phyloP scores from a whole-genome alignment of 1,284 basidiomycete species.

The Mrakiaceae sp. region DNA sequence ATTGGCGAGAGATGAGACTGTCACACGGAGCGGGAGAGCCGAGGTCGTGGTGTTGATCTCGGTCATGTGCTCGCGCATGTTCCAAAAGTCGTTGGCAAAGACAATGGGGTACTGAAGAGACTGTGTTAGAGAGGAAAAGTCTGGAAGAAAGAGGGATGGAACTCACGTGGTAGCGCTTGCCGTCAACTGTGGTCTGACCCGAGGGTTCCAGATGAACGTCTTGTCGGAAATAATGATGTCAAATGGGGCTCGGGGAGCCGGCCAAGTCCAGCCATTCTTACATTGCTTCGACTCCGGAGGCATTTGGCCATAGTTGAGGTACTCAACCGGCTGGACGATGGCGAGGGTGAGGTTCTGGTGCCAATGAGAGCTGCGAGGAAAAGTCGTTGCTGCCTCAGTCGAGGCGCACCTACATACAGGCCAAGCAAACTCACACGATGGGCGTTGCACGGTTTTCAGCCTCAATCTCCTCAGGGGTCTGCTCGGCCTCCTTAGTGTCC shows the following conservation, averaged over 20 bases:
- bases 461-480: slow-evolving; percentile 24
- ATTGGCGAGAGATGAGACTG: slow-evolving; percentile 68
- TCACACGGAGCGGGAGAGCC: slow-evolving; percentile 63
- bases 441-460: slow-evolving; percentile 5
- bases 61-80: slow-evolving; percentile 54
- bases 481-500: slow-evolving; percentile 38
- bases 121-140: too few relatives aligned
- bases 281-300: slow-evolving; percentile 46
- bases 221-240: slow-evolving; percentile 24
- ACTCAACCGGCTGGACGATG: slow-evolving; percentile 57
- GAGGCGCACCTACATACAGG: too few relatives aligned
- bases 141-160: too few relatives aligned
- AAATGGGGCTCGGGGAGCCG: not conserved
- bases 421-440: not conserved
- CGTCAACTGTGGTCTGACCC: slow-evolving; percentile 39
- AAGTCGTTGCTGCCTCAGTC: too few relatives aligned
- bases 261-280: slow-evolving; percentile 10
- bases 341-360: slow-evolving; percentile 81
- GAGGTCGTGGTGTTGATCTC: slow-evolving; percentile 68
- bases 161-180: slow-evolving; percentile 47
- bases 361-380: slow-evolving; percentile 62
- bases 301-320: slow-evolving; percentile 48
- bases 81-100: slow-evolving; percentile 63
- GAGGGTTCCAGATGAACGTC: slow-evolving; percentile 51
- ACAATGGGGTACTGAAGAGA: slow-evolving; percentile 54